Percentiles rank a stretch among this genome's conserved stretches.
phyloP scores from a whole-genome alignment of 805 yeast genomes.

The Komagataella ulmi region DNA sequence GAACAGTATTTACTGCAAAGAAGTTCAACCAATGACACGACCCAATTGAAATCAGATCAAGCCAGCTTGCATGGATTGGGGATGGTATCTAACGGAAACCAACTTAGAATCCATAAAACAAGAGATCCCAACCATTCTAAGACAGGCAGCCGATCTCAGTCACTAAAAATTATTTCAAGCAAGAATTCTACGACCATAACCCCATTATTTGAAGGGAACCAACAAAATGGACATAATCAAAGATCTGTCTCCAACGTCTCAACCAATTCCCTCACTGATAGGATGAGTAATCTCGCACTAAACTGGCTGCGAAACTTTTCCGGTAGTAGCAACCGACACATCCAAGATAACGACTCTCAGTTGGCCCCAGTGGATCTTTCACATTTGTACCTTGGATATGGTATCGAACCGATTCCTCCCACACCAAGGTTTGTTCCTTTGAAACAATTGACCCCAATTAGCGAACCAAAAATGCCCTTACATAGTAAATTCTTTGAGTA shows the following conservation, averaged over 20 bases:
- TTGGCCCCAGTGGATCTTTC: not conserved
- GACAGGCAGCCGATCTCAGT: not conserved
- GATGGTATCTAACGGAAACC: not conserved
- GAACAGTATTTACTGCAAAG: constrained; percentile 48
- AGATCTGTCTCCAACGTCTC: constrained; percentile 9
- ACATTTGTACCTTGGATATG: constrained; percentile 11
- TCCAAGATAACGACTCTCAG: not conserved
- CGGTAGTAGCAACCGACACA: not conserved
- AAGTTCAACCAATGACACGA: constrained; percentile 9
- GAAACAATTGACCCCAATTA: constrained; percentile 21
- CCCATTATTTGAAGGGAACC: not conserved
- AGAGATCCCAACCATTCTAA: not conserved
- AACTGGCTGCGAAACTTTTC: not conserved
- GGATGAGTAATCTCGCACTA: constrained; percentile 8
- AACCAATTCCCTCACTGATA: constrained; percentile 8
- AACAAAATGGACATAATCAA: not conserved
- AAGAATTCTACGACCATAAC: not conserved
- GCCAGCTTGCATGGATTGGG: not conserved
- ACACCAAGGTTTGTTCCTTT: constrained; percentile 39
- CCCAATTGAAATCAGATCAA: not conserved
- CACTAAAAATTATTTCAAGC: not conserved
- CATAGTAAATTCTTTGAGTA: constrained; percentile 58
- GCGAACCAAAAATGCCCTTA: constrained; percentile 25
- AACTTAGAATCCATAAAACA: not conserved
- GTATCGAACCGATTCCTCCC: constrained; percentile 36